Evolutionary conservation across 2,329 filamentous ascomycete species (phyloP).

Genomic region (Elsinoe fawcettii): DNA sequence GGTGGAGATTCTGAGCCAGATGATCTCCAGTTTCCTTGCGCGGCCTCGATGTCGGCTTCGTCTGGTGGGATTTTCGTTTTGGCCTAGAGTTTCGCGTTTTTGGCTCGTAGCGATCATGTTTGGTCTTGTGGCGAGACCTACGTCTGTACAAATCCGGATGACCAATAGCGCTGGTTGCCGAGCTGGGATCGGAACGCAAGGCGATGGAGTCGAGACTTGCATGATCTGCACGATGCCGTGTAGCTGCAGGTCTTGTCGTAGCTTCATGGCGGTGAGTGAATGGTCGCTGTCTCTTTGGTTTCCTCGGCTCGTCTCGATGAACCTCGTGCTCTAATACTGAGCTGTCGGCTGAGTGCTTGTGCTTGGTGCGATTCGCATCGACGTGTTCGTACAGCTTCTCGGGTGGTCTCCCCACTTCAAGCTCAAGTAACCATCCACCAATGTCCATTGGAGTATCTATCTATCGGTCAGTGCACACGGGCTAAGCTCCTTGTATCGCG

Average conservation of each 20-base stretch:
- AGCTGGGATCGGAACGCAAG: not conserved
- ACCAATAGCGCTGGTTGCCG: not conserved
- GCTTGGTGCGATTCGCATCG: not conserved
- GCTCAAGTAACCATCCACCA: not conserved
- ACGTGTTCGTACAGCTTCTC: not conserved
- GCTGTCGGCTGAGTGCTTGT: not conserved
- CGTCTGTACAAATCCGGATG: conserved; percentile 31
- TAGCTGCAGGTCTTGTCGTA: not conserved
- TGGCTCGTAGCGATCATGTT: conserved; percentile 38
- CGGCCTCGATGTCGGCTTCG: not conserved
- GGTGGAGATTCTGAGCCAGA: no score
- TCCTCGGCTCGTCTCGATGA: not conserved
- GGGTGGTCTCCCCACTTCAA: not conserved
- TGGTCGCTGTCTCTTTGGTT: not conserved
- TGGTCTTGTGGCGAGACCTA: conserved; percentile 40
- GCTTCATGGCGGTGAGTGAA: not conserved
- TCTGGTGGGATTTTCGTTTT: conserved; percentile 26
- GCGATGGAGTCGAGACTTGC: not conserved
- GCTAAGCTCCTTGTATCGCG: no score
- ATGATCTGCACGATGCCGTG: not conserved
- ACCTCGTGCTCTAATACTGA: not conserved
- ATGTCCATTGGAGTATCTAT: conserved; percentile 12
- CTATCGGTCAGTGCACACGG: no score
- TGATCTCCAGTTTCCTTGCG: no score
- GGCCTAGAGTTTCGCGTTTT: conserved; percentile 25